These are phyloP conservation scores for Erythrobasidium hasegawianum DNA, from an alignment of 1,284 basidiomycete species.

Conservation along the genomic window DNA sequence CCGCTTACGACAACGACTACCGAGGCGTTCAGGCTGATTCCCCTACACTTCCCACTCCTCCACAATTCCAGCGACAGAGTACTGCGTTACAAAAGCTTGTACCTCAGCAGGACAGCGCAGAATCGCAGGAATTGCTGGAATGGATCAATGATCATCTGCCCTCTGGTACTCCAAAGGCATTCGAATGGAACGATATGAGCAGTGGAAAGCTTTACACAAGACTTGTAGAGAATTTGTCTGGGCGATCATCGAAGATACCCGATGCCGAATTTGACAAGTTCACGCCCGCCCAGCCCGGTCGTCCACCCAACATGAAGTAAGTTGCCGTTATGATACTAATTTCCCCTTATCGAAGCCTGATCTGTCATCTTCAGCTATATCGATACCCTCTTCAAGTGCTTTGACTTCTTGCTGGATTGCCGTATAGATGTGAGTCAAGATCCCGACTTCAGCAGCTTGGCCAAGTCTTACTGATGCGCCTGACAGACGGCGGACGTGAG, in stretches of 20 bases:
- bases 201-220: conserved; percentile 46
- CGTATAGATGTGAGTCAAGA: conserved; percentile 62
- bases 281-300: conserved; percentile 27
- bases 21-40: too few species aligned
- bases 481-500: conserved; percentile 72
- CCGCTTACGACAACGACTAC: too few species aligned
- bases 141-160: conserved; percentile 85
- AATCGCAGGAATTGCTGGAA: conserved; percentile 60
- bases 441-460: too few species aligned
- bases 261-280: conserved; percentile 39
- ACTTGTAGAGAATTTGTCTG: conserved; percentile 44
- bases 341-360: too few species aligned
- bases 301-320: conserved; percentile 23
- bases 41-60: too few species aligned
- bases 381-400: conserved; percentile 79
- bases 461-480: too few species aligned
- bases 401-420: conserved; percentile 82
- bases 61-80: too few species aligned
- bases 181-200: conserved; percentile 45
- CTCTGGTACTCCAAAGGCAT: conserved; percentile 59
- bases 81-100: too few species aligned
- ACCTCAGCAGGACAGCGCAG: conserved; percentile 38
- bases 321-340: too few species aligned
- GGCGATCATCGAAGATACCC: conserved; percentile 35
- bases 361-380: conserved; percentile 52